Evolutionary conservation across 495 filamentous ascomycete species (phyloP).

Genomic region (Penicillium subrubescens): DNA sequence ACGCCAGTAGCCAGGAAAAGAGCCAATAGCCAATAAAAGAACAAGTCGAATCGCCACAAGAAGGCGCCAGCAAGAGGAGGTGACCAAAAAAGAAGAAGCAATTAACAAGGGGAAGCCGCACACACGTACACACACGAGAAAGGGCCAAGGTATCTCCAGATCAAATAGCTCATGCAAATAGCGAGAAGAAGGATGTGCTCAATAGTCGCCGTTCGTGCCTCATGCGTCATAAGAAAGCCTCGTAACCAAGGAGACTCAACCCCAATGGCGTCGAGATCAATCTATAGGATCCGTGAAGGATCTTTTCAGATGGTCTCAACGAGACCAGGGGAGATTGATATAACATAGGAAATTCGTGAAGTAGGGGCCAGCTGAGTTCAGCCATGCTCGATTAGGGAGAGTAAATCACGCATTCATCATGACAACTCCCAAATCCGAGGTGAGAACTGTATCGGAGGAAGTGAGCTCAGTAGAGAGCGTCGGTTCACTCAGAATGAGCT

Average conservation of each 20-base stretch:
- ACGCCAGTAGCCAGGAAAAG: conserved; percentile 10
- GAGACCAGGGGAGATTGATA: conserved; percentile 6
- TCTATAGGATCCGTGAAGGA: conserved; percentile 16
- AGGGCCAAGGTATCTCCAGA: conserved; percentile 15
- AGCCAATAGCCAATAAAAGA: not conserved
- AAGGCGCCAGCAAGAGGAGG: conserved; percentile 2
- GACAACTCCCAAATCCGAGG: conserved; percentile 38
- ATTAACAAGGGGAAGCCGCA: conserved; percentile 3
- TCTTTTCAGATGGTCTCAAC: conserved; percentile 13
- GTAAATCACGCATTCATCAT: conserved; percentile 44
- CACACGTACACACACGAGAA: not conserved
- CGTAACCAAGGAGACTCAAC: not conserved
- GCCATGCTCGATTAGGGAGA: not conserved
- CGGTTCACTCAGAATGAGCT: conserved; percentile 36
- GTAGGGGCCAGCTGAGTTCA: not conserved
- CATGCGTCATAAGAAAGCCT: conserved; percentile 26
- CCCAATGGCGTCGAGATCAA: conserved; percentile 9
- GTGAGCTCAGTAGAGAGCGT: conserved; percentile 25
- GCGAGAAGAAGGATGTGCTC: conserved; percentile 14
- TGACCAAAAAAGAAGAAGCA: not conserved
- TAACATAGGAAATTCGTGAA: conserved; percentile 27
- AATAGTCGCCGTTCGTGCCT: conserved; percentile 26
- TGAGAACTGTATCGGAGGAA: conserved; percentile 26
- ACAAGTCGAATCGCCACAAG: not conserved
- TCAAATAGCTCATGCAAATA: conserved; percentile 7